Evolutionary conservation across 331 rosid genomes (phyloP), one percentile per base, ranked within the genome.

Genomic region (Ulmus americana): DNA sequence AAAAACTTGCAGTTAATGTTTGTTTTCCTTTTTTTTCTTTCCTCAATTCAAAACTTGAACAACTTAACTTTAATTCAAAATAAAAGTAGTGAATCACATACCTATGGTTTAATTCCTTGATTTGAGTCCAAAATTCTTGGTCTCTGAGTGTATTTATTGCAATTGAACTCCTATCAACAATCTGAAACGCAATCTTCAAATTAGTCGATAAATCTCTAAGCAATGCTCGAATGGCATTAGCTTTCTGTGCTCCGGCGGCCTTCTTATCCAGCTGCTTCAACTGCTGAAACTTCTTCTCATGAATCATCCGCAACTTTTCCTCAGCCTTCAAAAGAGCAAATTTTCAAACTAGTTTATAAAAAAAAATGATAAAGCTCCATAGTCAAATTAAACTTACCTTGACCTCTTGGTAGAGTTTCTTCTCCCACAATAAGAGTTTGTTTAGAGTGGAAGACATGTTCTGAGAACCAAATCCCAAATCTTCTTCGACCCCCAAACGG

Each of bases 391-490:
- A 10, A 8, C 12, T 47, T 70, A 88, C 96, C 96, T 92, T 88
- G 58, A 92, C 97, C 80, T 92, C 96, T 22, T 74, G 69, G 49
- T 85, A 85, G 5, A 92, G 80, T 73, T 92, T 92, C 78, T 83
- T 84, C 84, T 92, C 98, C 98, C 98, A 86, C 73, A 83, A 46
- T 16, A 68, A 80, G 0, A 92, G 76, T 71, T 80, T 86, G 77
- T 75, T 78, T 69, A 92, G 63, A 64, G 86, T 82, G 48, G 84
- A 73, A 67, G 82, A 65, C 7, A 92, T 74, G 61, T 74, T 85
- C 40, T 48, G 72, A 1, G 75, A 65, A 52, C 67, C 46, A 39
- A 61, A 55, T 1, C 66, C 75, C 55, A 50, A 11, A 10, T 83
- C 86, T 64, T 48, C 51, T 6, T 61, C 78, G 71, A 49, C 12